Evolutionary conservation across 2,329 filamentous ascomycete genomes (phyloP).

Genomic region (Phoma sp.): DNA sequence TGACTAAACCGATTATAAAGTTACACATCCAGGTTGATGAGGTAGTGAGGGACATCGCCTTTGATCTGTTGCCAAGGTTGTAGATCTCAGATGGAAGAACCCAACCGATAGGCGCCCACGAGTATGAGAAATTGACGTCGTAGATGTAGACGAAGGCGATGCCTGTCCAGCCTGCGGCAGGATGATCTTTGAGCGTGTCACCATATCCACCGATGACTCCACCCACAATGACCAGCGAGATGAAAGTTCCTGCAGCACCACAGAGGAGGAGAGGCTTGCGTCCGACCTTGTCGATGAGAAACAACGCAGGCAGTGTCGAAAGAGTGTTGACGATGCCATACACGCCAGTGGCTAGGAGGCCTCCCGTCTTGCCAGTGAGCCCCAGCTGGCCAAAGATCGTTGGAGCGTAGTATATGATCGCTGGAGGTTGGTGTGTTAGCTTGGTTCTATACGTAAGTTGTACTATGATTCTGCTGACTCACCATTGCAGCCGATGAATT

Average conservation of each 20-base stretch:
- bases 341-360: slow-evolving; percentile 80
- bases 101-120: slow-evolving; percentile 77
- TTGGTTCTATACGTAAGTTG: neutral
- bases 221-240: slow-evolving; percentile 75
- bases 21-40: slow-evolving; percentile 89
- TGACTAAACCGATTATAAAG: slow-evolving; percentile 65
- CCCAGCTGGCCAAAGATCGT: slow-evolving; percentile 82
- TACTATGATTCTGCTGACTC: neutral
- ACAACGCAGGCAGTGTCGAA: slow-evolving; percentile 69
- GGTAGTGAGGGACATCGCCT: slow-evolving; percentile 73
- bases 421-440: neutral
- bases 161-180: slow-evolving; percentile 72
- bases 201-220: slow-evolving; percentile 70
- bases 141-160: slow-evolving; percentile 69
- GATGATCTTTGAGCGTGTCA: slow-evolving; percentile 63
- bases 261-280: slow-evolving; percentile 67
- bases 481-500: slow-evolving; percentile 81
- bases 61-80: slow-evolving; percentile 71
- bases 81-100: slow-evolving; percentile 77
- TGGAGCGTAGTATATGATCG: slow-evolving; percentile 75
- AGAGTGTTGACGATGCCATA: slow-evolving; percentile 61
- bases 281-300: slow-evolving; percentile 70
- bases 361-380: slow-evolving; percentile 63
- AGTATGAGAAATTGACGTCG: slow-evolving; percentile 63
- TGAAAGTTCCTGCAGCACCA: slow-evolving; percentile 73